A percentile compares a stretch with the other conserved stretches of the same genome.
These are phyloP conservation scores for Ceratocystis colombiana DNA, from an alignment of 2,329 filamentous ascomycete species.

Conservation along the genomic window DNA sequence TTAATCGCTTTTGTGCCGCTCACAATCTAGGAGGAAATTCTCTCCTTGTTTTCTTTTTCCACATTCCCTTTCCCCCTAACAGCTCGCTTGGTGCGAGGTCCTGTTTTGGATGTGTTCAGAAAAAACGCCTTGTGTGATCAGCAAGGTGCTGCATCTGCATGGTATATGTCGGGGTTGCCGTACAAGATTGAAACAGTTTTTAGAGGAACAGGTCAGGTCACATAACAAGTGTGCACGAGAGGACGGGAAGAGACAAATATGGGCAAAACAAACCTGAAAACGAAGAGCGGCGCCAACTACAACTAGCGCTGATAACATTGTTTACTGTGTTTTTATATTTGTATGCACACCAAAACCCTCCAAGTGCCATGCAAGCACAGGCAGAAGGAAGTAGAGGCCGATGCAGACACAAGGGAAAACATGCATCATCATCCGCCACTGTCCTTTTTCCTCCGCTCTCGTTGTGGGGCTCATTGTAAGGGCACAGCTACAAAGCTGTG, in stretches of 20 bases:
- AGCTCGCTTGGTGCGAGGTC: neutral
- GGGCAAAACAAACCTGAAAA: neutral
- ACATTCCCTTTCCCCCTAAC: neutral
- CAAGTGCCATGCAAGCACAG: neutral
- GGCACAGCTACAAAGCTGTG: neutral
- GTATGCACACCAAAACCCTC: neutral
- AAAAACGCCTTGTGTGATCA: conserved; percentile 4
- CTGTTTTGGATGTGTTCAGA: conserved; percentile 7
- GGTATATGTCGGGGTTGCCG: conserved; percentile 10
- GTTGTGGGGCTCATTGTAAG: neutral
- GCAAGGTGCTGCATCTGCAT: neutral
- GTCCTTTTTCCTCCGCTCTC: neutral
- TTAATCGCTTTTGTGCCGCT: no score
- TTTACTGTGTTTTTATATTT: neutral
- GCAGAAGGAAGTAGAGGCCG: neutral
- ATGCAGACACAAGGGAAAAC: conserved; percentile 5
- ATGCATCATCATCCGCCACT: conserved; percentile 2
- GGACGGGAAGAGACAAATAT: neutral
- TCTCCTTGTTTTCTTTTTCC: neutral
- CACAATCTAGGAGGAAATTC: no score
- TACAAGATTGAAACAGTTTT: conserved; percentile 3
- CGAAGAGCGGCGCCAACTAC: neutral
- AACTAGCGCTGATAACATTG: neutral
- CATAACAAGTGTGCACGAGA: neutral
- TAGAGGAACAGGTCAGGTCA: neutral